Percentiles rank a stretch among this genome's conserved stretches.
Conservation (phyloP, 345 rosid genomes). For the Aquilaria sinensis region DNA sequence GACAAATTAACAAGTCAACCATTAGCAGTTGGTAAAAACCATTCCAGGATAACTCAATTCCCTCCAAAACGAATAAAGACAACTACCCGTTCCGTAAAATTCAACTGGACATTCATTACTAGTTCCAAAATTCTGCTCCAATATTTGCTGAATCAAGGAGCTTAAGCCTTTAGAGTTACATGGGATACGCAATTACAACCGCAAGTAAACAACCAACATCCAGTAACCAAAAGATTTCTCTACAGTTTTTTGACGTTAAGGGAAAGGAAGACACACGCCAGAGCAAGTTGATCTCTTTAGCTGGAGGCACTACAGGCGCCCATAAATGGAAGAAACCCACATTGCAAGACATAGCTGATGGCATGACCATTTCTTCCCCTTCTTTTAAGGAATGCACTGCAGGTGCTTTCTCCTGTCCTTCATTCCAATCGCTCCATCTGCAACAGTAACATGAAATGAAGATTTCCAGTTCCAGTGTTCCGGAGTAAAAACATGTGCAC, state of each 20-base stretch:
- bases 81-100: too few species aligned
- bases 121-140: conserved; percentile 2
- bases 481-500: neutral
- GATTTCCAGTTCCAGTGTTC: neutral
- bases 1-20: too few species aligned
- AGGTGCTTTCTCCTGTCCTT: conserved; percentile 17
- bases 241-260: conserved; percentile 3
- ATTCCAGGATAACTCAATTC: too few species aligned
- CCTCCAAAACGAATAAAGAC: too few species aligned
- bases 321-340: neutral
- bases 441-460: conserved; percentile 7
- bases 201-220: neutral
- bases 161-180: neutral
- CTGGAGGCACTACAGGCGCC: conserved; percentile 2
- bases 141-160: conserved; percentile 1
- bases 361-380: neutral
- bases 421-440: conserved; percentile 94
- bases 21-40: too few species aligned
- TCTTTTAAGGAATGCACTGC: conserved; percentile 7
- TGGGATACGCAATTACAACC: neutral
- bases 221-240: neutral
- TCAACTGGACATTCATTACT: neutral
- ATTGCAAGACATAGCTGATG: neutral
- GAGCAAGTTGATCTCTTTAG: conserved; percentile 5
- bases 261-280: neutral